These are phyloP conservation scores for Zygosaccharomyces kombuchaensis DNA, from an alignment of 805 yeast genomes.

Conservation along the genomic window DNA sequence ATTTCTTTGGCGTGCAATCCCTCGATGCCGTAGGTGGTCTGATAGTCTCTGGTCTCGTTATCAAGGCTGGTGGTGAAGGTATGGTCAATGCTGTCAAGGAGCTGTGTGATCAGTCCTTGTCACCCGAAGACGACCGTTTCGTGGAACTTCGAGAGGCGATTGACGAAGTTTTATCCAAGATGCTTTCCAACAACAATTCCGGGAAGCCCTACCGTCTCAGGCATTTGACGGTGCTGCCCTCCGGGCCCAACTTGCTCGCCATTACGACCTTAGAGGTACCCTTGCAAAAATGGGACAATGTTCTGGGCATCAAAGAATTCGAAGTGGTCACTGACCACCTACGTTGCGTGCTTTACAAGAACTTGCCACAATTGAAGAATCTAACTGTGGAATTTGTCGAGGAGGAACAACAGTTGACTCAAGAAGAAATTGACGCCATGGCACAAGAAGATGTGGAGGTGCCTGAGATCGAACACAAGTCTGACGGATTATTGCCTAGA, in stretches of 20 bases:
- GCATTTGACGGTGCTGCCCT: slow-evolving; percentile 45
- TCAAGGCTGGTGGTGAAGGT: slow-evolving; percentile 80
- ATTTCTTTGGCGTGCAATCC: slow-evolving; percentile 72
- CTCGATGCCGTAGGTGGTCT: slow-evolving; percentile 91
- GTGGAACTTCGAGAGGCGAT: slow-evolving; percentile 40
- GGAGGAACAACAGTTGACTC: slow-evolving; percentile 26
- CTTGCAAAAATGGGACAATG: slow-evolving; percentile 44
- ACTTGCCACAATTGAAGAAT: slow-evolving; percentile 43
- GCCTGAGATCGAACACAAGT: slow-evolving; percentile 6
- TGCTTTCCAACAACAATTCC: slow-evolving; percentile 42
- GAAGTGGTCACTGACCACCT: slow-evolving; percentile 40
- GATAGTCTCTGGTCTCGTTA: slow-evolving; percentile 73
- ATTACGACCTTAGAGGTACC: slow-evolving; percentile 38
- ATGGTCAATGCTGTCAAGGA: slow-evolving; percentile 67
- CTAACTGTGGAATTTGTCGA: slow-evolving; percentile 40
- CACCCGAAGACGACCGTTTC: slow-evolving; percentile 48
- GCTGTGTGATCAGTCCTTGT: slow-evolving; percentile 68
- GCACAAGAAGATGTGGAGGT: slow-evolving; percentile 1
- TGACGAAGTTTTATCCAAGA: slow-evolving; percentile 31
- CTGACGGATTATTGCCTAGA: slow-evolving; percentile 11
- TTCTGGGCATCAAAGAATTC: slow-evolving; percentile 39
- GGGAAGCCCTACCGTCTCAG: slow-evolving; percentile 37
- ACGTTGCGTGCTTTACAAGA: slow-evolving; percentile 34
- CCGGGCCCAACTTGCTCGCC: slow-evolving; percentile 53
- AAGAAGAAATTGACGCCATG: slow-evolving; percentile 21